Evolutionary conservation across 208 protist genomes (phyloP).

Genomic region (Borovskyia barvae): DNA sequence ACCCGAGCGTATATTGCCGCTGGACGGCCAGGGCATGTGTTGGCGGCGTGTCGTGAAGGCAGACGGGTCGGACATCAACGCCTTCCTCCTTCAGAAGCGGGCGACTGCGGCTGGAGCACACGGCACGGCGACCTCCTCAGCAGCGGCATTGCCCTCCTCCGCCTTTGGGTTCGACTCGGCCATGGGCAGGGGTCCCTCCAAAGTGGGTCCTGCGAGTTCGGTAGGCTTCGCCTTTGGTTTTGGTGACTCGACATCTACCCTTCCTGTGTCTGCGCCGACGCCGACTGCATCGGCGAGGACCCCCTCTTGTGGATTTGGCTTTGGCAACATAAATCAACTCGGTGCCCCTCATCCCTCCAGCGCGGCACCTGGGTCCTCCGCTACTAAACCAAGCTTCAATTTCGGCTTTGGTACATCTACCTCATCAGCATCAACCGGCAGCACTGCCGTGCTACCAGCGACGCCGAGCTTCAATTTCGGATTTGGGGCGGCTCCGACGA

Average conservation of each 20-base stretch:
- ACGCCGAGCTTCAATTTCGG: slow-evolving; percentile 29
- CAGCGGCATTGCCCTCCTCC: slow-evolving; percentile 10
- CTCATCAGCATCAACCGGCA: background rate
- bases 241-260: slow-evolving; percentile 1
- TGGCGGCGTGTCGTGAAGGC: slow-evolving; percentile 74
- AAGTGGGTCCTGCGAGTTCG: slow-evolving; percentile 6
- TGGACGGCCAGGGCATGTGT: slow-evolving; percentile 69
- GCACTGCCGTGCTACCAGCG: slow-evolving; percentile 1
- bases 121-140: background rate
- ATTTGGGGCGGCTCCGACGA: background rate
- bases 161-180: slow-evolving; percentile 38
- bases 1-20: slow-evolving; percentile 77
- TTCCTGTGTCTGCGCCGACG: background rate
- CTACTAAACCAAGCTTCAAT: background rate
- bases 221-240: background rate
- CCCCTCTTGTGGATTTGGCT: slow-evolving; percentile 34
- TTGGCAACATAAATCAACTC: no score
- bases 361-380: background rate
- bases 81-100: slow-evolving; percentile 64
- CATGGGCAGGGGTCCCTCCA: background rate
- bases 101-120: background rate
- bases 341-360: slow-evolving; percentile 5
- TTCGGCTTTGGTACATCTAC: slow-evolving; percentile 33
- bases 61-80: slow-evolving; percentile 72
- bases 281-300: slow-evolving; percentile 7